Evolutionary conservation across 768 basidiomycete genomes (phyloP), one percentile per base, ranked within the genome.

Genomic region (Chalciporus sphaerocephalus): DNA sequence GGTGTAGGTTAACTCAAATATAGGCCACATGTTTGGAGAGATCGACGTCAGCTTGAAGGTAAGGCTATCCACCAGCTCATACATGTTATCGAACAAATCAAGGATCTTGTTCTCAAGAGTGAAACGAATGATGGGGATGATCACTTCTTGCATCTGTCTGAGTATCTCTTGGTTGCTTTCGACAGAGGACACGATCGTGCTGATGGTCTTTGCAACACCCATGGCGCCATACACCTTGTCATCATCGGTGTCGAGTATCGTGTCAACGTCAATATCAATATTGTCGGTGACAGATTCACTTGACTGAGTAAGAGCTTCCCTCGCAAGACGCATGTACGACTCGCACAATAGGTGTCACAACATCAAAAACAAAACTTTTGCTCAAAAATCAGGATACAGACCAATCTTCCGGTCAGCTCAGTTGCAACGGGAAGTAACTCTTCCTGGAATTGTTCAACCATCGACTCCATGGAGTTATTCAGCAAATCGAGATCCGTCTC

Each of bases 71-170:
- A 91, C 79, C 41, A 94, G 69, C 52, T 92, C 89, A 61, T 85
- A 92, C 72, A 88, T 80, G 60, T 89, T 87, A 66, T 92, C 91
- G 58, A 89, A 85, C 34, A 94, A 69, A 58, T 95, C 92, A 89
- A 23, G 10, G 17, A 88, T 59, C 61, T 85, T 85, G 58, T 80
- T 76, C 65, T 92, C 81, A 6, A 94, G 68, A 2, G 92, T 92
- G 58, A 80, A 83, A 9, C 72, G 66, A 52, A 95, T 80, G 52
- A 86, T 78, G 16, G 90, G 90, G 51, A 89, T 78, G 35, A 93
- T 74, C 40, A 88, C 79, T 50, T 90, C 87, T 60, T 92, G 87
- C 18, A 93, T 76, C 54, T 92, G 85, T 2, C 74, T 74, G 36
- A 93, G 70, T 42, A 90, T 86, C 47, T 89, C 87, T 1, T 78